Percentiles rank a stretch among this genome's conserved stretches.
Conservation (phyloP, 352 stramenopile genomes). For the Plasmopara halstedii region DNA sequence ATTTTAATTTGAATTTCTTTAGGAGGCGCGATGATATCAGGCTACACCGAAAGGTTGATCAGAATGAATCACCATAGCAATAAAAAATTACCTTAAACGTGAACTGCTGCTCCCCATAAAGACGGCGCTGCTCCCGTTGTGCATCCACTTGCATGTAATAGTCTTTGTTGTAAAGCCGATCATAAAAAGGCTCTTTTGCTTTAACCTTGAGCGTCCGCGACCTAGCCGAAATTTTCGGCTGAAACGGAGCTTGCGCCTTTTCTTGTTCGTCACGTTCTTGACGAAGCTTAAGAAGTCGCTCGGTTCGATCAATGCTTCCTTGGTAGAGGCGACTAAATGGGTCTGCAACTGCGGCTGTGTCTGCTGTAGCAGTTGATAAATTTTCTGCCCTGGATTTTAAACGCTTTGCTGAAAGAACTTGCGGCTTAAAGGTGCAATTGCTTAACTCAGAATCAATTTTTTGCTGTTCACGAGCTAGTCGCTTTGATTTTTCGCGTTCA, state of each 20-base stretch:
- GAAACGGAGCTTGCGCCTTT: slow-evolving; percentile 47
- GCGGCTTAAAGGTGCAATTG: slow-evolving; percentile 64
- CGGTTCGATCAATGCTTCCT: slow-evolving; percentile 40
- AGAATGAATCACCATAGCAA: no score
- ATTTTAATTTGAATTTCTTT: slow-evolving; percentile 56
- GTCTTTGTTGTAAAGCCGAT: slow-evolving; percentile 74
- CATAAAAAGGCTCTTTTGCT: slow-evolving; percentile 59
- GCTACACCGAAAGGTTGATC: slow-evolving; percentile 26
- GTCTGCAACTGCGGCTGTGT: slow-evolving; percentile 12
- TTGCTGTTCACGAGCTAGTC: slow-evolving; percentile 59
- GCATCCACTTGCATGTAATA: slow-evolving; percentile 54
- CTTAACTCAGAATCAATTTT: slow-evolving; percentile 57
- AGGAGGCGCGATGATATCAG: slow-evolving; percentile 42
- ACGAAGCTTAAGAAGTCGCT: slow-evolving; percentile 57
- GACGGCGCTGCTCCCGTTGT: slow-evolving; percentile 61
- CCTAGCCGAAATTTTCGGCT: slow-evolving; percentile 38
- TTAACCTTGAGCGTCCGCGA: slow-evolving; percentile 19
- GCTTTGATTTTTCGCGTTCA: slow-evolving; percentile 64
- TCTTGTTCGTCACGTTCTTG: slow-evolving; percentile 63
- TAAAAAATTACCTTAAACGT: slow-evolving; percentile 80
- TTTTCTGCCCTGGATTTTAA: slow-evolving; percentile 24
- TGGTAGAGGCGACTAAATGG: slow-evolving; percentile 74
- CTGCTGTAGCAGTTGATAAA: not conserved
- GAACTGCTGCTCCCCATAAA: slow-evolving; percentile 63
- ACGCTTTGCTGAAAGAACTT: slow-evolving; percentile 42